Base-by-base conservation (phyloP, 805 yeast species). In the Alloascoidea hylecoeti region DNA sequence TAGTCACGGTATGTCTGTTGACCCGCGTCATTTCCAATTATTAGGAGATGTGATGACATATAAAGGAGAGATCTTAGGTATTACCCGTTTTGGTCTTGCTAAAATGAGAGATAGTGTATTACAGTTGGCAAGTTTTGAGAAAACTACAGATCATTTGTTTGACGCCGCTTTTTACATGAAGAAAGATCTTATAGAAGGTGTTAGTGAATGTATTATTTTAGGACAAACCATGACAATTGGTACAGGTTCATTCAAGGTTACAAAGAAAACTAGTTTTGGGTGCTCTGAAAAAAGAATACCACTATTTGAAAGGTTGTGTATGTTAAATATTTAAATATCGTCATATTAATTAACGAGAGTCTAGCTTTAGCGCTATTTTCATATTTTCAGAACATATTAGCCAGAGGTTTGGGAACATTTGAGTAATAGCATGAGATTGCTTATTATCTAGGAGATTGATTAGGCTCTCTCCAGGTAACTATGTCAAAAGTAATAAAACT, bases 1-100 rank as follows among this genome's bases (percentile, higher is more conserved):
- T 55, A 85, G 86, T 60, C 98, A 92, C 66, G 99, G 99, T 61
- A 92, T 92, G 98, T 84, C 95, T 57, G 96, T 92, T 37, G 99
- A 92, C 68, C 98, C 97, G 43, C 95, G 99, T 68, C 99, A 92
- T 58, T 88, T 94, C 56, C 97, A 92, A 63, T 66, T 92, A 35
- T 64, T 92, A 45, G 98, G 98, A 46, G 99, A 92, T 59, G 97
- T 92, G 37, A 92, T 92, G 99, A 85, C 97, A 0, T 92, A 84
- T 58, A 92, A 92, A 62, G 99, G 99, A 42, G 98, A 92, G 56
- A 95, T 92, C 9, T 69, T 94, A 48, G 98, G 99, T 59, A 92
- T 92, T 55, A 92, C 99, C 2, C 74, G 99, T 63, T 92, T 92
- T 52, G 99, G 99, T 48, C 68, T 92, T 48, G 89, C 96, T 50